Conservation (phyloP, 2,329 filamentous ascomycete species). For the Beauveria asiatica region DNA sequence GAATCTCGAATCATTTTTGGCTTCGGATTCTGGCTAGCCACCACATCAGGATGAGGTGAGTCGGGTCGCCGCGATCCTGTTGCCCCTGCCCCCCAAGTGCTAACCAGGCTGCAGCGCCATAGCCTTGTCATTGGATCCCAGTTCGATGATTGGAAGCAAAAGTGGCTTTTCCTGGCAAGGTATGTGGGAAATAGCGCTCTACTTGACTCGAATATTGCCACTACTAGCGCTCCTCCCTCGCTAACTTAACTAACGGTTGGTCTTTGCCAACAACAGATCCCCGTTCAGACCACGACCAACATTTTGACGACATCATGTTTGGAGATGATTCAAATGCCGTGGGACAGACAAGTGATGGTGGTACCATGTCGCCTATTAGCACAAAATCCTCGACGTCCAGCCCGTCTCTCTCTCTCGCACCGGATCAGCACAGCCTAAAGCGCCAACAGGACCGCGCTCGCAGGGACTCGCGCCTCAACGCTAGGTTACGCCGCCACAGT, state of each 20-base stretch:
- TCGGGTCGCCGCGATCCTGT: not conserved
- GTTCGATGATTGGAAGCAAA: conserved; percentile 9
- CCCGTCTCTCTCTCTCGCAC: conserved; percentile 44
- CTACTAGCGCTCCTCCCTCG: not conserved
- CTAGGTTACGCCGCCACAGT: conserved; percentile 42
- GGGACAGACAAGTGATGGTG: not conserved
- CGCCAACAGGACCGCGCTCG: conserved; percentile 51
- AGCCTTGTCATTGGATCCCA: conserved; percentile 9
- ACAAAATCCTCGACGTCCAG: conserved; percentile 48
- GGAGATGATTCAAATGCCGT: not conserved
- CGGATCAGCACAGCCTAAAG: conserved; percentile 54
- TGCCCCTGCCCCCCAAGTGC: not conserved
- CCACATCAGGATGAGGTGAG: conserved; percentile 3
- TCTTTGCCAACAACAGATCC: not conserved
- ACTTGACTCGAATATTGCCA: not conserved
- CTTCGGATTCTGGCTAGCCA: not conserved
- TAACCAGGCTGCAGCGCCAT: conserved; percentile 9
- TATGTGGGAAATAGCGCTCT: conserved; percentile 8
- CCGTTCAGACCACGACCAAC: not conserved
- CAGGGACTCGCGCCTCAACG: conserved; percentile 46
- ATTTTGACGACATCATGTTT: conserved; percentile 5
- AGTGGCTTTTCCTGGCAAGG: conserved; percentile 9
- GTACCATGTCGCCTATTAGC: conserved; percentile 2
- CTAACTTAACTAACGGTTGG: conserved; percentile 10
- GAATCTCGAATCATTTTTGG: not conserved